Percentiles rank a stretch among this genome's conserved stretches.
These are phyloP conservation scores for Parastagonospora avenae DNA, from an alignment of 2,329 filamentous ascomycete genomes.

Conservation along the genomic window DNA sequence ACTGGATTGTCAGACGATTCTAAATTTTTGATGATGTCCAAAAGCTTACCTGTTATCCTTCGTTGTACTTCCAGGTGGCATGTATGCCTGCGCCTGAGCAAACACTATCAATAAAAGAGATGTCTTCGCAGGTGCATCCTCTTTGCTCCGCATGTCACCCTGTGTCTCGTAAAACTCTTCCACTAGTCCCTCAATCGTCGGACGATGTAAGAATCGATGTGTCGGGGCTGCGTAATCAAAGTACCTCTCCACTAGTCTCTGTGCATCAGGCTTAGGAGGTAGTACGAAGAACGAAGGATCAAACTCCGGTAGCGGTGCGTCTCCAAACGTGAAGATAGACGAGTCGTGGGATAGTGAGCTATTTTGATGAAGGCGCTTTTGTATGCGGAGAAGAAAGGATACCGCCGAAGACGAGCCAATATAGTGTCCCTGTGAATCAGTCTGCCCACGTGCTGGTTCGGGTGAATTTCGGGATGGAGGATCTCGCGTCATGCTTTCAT, in stretches of 20 bases:
- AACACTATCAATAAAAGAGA: constrained; percentile 60
- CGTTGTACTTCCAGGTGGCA: constrained; percentile 33
- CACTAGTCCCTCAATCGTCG: constrained; percentile 55
- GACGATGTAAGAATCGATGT: constrained; percentile 63
- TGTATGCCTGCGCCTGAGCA: constrained; percentile 56
- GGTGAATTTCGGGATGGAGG: constrained; percentile 49
- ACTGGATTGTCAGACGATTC: constrained; percentile 15
- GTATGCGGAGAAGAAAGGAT: constrained; percentile 57
- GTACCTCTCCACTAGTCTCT: constrained; percentile 58
- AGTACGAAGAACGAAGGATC: constrained; percentile 53
- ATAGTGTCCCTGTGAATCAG: constrained; percentile 55
- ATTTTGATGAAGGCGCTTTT: constrained; percentile 54
- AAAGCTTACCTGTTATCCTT: constrained; percentile 31
- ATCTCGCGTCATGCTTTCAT: constrained; percentile 20
- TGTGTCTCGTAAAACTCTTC: constrained; percentile 54
- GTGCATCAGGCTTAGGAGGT: constrained; percentile 49
- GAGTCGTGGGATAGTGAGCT: constrained; percentile 44
- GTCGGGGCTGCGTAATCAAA: constrained; percentile 67
- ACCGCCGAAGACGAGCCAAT: constrained; percentile 56
- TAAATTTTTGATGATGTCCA: neutral
- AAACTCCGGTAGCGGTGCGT: constrained; percentile 54
- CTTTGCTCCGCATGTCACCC: constrained; percentile 47
- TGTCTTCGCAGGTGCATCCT: constrained; percentile 50
- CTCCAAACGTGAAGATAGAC: constrained; percentile 58
- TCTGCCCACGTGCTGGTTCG: constrained; percentile 50